A percentile compares a stretch with the other conserved stretches of the same genome.
Conservation (phyloP, 2,329 filamentous ascomycete genomes). For the Proliferodiscus dingleyae region DNA sequence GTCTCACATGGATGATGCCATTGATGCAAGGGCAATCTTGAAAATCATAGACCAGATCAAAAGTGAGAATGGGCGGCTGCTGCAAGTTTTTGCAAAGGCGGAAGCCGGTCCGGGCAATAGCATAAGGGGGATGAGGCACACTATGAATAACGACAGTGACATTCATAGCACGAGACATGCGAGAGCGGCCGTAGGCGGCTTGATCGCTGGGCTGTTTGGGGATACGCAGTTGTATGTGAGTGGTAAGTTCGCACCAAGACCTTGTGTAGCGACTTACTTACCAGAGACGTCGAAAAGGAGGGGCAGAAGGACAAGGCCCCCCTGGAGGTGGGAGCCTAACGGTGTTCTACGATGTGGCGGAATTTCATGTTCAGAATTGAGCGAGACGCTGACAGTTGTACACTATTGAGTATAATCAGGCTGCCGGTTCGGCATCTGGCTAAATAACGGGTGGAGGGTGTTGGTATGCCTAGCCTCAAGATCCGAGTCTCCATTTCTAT, state of each 20-base stretch:
- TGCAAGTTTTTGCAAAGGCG: constrained; percentile 32
- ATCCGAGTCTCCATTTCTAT: constrained; percentile 15
- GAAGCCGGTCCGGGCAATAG: constrained; percentile 28
- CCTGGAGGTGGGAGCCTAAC: constrained; percentile 30
- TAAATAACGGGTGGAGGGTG: constrained; percentile 19
- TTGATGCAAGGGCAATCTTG: constrained; percentile 24
- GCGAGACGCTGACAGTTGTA: background rate
- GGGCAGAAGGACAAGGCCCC: constrained; percentile 32
- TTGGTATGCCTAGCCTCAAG: constrained; percentile 4
- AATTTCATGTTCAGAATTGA: background rate
- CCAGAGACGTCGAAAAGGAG: constrained; percentile 7
- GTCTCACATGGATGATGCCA: constrained; percentile 28
- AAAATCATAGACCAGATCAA: constrained; percentile 19
- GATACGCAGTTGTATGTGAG: constrained; percentile 30
- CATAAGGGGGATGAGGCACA: constrained; percentile 28
- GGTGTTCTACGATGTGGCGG: constrained; percentile 25
- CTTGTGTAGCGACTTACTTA: constrained; percentile 1
- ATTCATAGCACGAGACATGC: constrained; percentile 32
- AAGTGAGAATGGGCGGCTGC: constrained; percentile 18
- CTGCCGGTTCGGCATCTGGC: constrained; percentile 18
- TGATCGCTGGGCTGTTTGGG: constrained; percentile 29
- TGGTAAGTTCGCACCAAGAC: constrained; percentile 8
- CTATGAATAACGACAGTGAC: constrained; percentile 31
- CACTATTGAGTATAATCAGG: constrained; percentile 13
- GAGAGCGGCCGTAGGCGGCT: constrained; percentile 30